Conservation (phyloP, 257 asterid genomes). For the Cinchona pubescens region DNA sequence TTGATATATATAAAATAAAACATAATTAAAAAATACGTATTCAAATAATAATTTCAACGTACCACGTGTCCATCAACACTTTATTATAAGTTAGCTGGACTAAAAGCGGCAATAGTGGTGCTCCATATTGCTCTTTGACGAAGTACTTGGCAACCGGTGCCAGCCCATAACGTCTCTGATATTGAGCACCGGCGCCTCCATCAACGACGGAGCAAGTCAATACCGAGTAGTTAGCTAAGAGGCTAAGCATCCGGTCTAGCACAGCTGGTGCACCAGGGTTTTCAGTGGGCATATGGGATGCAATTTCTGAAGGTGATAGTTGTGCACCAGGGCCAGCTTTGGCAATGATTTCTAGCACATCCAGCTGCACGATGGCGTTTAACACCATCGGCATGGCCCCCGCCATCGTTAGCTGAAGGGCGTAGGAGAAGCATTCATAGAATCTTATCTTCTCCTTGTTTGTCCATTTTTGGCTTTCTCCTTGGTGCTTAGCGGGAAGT, state of each 20-base stretch:
- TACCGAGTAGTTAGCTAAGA: conserved; percentile 33
- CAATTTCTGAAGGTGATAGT: conserved; percentile 33
- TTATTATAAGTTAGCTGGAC: neutral
- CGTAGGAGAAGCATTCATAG: conserved; percentile 21
- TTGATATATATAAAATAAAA: too few relatives aligned
- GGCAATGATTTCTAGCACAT: conserved; percentile 37
- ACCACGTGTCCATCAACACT: conserved; percentile 3
- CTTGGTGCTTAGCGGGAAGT: neutral
- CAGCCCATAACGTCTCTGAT: conserved; percentile 23
- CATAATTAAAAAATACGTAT: too few relatives aligned
- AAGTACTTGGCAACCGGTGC: conserved; percentile 17
- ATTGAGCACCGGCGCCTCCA: neutral
- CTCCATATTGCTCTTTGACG: neutral
- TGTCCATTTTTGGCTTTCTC: neutral
- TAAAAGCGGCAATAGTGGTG: neutral
- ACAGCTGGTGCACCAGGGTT: conserved; percentile 21
- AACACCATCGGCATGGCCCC: conserved; percentile 29
- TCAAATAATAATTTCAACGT: too few relatives aligned
- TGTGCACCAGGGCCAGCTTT: conserved; percentile 19
- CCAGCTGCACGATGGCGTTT: conserved; percentile 27
- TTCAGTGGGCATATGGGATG: conserved; percentile 15
- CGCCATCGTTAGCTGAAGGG: conserved; percentile 22
- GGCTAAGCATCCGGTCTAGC: conserved; percentile 40
- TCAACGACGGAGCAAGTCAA: conserved; percentile 23
- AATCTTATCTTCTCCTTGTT: conserved; percentile 22